Conservation (phyloP, 129 eudicot genomes). For the Centella asiatica region DNA sequence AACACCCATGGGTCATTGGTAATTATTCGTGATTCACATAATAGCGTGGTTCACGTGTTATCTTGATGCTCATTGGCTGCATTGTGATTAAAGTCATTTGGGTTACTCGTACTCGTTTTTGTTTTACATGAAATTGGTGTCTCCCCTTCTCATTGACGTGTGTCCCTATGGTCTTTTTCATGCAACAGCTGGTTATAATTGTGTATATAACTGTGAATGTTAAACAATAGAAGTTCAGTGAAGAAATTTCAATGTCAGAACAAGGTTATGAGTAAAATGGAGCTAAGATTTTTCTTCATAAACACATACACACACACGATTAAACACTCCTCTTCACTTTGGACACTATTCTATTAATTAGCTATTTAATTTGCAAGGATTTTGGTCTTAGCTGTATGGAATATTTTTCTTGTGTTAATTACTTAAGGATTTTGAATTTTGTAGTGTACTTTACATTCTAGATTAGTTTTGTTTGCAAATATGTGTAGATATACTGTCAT, state of each 20-base stretch:
- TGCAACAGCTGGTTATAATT: not conserved
- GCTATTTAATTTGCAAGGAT: too few species aligned
- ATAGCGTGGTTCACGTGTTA: not conserved
- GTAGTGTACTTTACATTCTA: not conserved
- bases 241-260: not conserved
- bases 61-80: not conserved
- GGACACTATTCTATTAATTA: not conserved
- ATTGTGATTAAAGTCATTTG: not conserved
- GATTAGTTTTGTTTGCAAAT: too few species aligned
- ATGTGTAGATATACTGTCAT: not conserved
- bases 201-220: not conserved
- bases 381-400: too few species aligned
- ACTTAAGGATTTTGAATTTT: not conserved
- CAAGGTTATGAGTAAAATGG: conserved; percentile 1
- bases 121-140: not conserved
- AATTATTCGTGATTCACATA: not conserved
- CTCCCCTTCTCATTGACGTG: too few species aligned
- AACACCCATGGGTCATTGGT: not conserved
- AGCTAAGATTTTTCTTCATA: not conserved
- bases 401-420: too few species aligned
- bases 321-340: not conserved
- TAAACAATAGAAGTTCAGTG: not conserved
- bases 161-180: too few species aligned
- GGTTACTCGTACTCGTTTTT: not conserved
- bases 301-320: not conserved